These are phyloP conservation scores for Jackrogersella minutella DNA, from an alignment of 495 filamentous ascomycete genomes.

Conservation along the genomic window DNA sequence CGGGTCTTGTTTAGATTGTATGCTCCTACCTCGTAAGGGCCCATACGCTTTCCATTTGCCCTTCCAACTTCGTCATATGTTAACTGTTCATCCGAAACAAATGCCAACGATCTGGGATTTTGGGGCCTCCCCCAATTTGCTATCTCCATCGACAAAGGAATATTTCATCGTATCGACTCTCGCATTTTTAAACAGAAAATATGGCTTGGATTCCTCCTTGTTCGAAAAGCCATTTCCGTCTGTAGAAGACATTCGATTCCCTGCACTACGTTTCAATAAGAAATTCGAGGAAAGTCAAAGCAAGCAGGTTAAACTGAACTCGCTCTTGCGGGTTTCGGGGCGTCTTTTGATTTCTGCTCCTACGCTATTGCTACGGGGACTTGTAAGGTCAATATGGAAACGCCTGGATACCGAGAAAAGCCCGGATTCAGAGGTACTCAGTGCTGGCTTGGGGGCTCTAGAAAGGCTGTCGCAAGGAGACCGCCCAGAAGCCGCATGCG, in stretches of 20 bases:
- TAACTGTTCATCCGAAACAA: not conserved
- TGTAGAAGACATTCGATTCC: slow-evolving; percentile 25
- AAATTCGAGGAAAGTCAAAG: slow-evolving; percentile 33
- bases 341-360: slow-evolving; percentile 8
- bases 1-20: slow-evolving; percentile 11
- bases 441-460: slow-evolving; percentile 10
- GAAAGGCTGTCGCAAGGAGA: slow-evolving; percentile 21
- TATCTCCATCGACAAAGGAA: not conserved
- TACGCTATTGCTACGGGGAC: not conserved
- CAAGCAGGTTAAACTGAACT: not conserved
- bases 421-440: not conserved
- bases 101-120: not conserved
- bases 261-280: slow-evolving; percentile 35
- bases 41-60: not conserved
- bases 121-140: not conserved
- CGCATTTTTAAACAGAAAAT: slow-evolving; percentile 13
- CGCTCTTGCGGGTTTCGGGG: not conserved
- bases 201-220: slow-evolving; percentile 15
- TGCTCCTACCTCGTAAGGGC: slow-evolving; percentile 5
- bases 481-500: slow-evolving; percentile 25
- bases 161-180: slow-evolving; percentile 13
- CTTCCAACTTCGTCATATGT: not conserved
- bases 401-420: not conserved
- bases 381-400: slow-evolving; percentile 3
- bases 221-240: slow-evolving; percentile 36